These are phyloP conservation scores for Tylopilus rubrobrunneus DNA, from an alignment of 768 basidiomycete genomes.

Conservation along the genomic window DNA sequence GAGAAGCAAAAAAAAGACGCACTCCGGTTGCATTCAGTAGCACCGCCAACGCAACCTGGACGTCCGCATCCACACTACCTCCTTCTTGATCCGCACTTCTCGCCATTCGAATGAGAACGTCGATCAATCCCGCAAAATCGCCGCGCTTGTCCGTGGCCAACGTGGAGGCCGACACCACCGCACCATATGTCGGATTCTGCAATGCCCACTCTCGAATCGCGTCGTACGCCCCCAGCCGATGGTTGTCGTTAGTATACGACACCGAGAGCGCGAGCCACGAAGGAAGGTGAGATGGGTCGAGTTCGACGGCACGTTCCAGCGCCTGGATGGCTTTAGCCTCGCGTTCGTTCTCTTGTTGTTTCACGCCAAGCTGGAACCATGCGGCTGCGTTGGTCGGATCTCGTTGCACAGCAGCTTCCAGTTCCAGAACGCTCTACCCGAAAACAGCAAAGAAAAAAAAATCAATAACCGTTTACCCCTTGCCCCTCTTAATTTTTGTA, in stretches of 20 bases:
- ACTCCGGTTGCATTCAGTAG: slow-evolving; percentile 91
- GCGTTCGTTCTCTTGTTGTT: slow-evolving; percentile 97
- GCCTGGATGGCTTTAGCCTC: slow-evolving; percentile 89
- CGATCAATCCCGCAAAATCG: slow-evolving; percentile 52
- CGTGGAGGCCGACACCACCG: slow-evolving; percentile 38
- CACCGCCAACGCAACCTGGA: slow-evolving; percentile 92
- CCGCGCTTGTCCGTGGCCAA: slow-evolving; percentile 25
- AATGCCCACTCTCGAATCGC: slow-evolving; percentile 84
- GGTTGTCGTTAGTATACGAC: slow-evolving; percentile 85
- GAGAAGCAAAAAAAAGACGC: slow-evolving; percentile 6
- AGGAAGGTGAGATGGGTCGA: slow-evolving; percentile 71
- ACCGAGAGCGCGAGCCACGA: slow-evolving; percentile 91
- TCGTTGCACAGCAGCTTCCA: slow-evolving; percentile 85
- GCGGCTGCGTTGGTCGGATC: slow-evolving; percentile 65
- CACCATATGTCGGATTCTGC: slow-evolving; percentile 50
- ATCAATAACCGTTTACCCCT: slow-evolving; percentile 13
- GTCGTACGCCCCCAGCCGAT: slow-evolving; percentile 68
- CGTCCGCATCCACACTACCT: slow-evolving; percentile 81
- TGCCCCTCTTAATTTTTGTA: neutral
- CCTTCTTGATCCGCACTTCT: slow-evolving; percentile 42
- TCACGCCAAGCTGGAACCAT: slow-evolving; percentile 93
- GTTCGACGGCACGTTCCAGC: slow-evolving; percentile 70
- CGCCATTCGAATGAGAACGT: slow-evolving; percentile 81
- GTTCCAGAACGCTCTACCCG: slow-evolving; percentile 74
- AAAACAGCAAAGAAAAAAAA: neutral